A percentile compares a stretch with the other conserved stretches of the same genome.
These are phyloP conservation scores for Aegilops bicornis DNA, from an alignment of 176 grass and related monocot genomes.

Conservation along the genomic window DNA sequence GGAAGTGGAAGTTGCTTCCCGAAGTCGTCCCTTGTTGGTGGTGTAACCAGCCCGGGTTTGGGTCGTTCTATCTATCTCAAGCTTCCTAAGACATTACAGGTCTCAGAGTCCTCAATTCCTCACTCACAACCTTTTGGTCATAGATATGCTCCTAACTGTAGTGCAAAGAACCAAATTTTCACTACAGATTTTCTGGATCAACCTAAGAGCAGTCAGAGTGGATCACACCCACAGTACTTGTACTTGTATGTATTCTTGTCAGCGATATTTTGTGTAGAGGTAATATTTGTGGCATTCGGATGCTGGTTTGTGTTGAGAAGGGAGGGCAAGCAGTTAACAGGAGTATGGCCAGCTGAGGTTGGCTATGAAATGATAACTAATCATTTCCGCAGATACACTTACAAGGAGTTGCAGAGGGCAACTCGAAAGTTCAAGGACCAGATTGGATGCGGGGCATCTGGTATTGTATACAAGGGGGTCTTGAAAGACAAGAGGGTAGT, in stretches of 20 bases:
- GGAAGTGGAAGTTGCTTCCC: conserved; percentile 37
- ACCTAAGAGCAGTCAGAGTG: background rate
- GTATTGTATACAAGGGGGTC: background rate
- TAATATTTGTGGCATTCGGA: conserved; percentile 23
- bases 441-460: conserved; percentile 2
- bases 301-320: conserved; percentile 42
- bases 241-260: conserved; percentile 33
- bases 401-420: background rate
- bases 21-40: conserved; percentile 27
- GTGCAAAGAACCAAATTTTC: background rate
- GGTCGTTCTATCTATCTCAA: conserved; percentile 38
- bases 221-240: conserved; percentile 13
- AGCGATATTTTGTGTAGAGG: conserved; percentile 32
- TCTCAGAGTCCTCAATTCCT: conserved; percentile 10
- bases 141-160: conserved; percentile 24
- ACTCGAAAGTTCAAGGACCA: conserved; percentile 5
- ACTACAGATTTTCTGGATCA: conserved; percentile 27
- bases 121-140: conserved; percentile 31
- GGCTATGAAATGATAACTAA: conserved; percentile 8
- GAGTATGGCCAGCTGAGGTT: conserved; percentile 37
- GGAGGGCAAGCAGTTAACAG: conserved; percentile 17
- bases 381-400: conserved; percentile 10
- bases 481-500: conserved; percentile 8
- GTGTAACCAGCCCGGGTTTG: background rate
- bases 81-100: conserved; percentile 4